These are phyloP conservation scores for Scorias spongiosa DNA, from an alignment of 2,329 filamentous ascomycete genomes.

Conservation along the genomic window DNA sequence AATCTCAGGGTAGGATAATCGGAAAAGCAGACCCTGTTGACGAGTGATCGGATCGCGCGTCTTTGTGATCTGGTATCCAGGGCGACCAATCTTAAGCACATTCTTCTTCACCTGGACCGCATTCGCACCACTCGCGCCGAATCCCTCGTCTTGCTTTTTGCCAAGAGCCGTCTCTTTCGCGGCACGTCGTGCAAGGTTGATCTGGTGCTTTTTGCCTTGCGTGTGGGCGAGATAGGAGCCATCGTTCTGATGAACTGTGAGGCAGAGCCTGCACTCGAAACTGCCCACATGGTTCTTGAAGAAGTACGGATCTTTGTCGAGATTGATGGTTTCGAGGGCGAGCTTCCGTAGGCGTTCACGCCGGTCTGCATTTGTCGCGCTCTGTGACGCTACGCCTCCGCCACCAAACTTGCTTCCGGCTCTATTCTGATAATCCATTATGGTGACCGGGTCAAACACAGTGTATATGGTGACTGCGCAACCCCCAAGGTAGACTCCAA, in stretches of 20 bases:
- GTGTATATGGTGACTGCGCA: too few species aligned
- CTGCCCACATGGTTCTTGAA: constrained; percentile 99
- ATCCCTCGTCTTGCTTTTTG: constrained; percentile 49
- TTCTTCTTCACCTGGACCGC: constrained; percentile 58
- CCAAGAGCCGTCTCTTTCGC: constrained; percentile 92
- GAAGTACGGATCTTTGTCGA: constrained; percentile 99
- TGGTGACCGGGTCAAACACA: neutral
- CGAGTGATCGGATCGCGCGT: constrained; percentile 74
- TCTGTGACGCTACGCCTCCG: constrained; percentile 86
- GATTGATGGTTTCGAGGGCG: constrained; percentile 94
- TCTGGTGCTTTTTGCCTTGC: constrained; percentile 97
- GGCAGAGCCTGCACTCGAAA: constrained; percentile 91
- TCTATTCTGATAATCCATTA: constrained; percentile 52
- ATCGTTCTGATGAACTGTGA: constrained; percentile 98
- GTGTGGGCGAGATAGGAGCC: constrained; percentile 97
- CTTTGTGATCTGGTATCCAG: constrained; percentile 97
- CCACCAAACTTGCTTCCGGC: constrained; percentile 96
- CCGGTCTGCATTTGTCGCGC: constrained; percentile 88
- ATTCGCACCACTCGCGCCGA: constrained; percentile 51
- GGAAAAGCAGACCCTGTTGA: constrained; percentile 86
- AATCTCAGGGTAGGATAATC: constrained; percentile 90
- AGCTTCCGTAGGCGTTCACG: constrained; percentile 95
- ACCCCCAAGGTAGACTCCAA: too few species aligned
- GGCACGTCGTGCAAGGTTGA: constrained; percentile 86
- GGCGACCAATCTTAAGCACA: constrained; percentile 84